phyloP scores from a whole-genome alignment of 225 moss, liverwort and hornwort genomes.

The Marchantia polymorpha region DNA sequence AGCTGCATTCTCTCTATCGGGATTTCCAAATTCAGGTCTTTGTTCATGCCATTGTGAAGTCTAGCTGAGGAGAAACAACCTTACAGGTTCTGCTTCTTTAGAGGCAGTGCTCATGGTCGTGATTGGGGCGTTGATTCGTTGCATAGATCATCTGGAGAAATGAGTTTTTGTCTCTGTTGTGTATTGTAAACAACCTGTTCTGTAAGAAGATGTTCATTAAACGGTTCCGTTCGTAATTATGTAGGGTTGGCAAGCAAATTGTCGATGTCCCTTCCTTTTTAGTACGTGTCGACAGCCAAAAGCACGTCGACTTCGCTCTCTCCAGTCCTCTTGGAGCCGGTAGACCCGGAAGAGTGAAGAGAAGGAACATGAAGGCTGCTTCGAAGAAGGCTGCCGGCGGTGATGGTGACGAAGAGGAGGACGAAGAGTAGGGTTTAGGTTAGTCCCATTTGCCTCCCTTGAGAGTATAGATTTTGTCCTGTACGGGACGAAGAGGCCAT shows the following conservation, averaged over 20 bases:
- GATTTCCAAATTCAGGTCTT: no score
- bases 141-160: neutral
- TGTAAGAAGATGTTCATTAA: neutral
- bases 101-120: no score
- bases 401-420: slow-evolving; percentile 77
- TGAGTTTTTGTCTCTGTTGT: no score
- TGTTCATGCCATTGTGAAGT: no score
- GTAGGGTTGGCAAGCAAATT: slow-evolving; percentile 88
- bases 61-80: no score
- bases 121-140: no score
- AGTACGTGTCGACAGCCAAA: slow-evolving; percentile 79
- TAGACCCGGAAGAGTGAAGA: slow-evolving; percentile 79
- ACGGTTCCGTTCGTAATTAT: neutral
- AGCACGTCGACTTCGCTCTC: slow-evolving; percentile 74
- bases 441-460: slow-evolving; percentile 11
- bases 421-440: slow-evolving; percentile 45
- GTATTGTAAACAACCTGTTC: no score
- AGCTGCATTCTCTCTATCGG: no score
- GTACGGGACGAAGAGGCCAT: neutral
- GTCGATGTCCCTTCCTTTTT: slow-evolving; percentile 68
- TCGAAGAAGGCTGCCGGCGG: slow-evolving; percentile 89
- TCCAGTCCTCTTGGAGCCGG: slow-evolving; percentile 82
- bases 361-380: slow-evolving; percentile 73
- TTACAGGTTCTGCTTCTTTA: no score
- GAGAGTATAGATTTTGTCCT: neutral